phyloP scores from a whole-genome alignment of 2,329 filamentous ascomycete genomes.

The Knufia fluminis region DNA sequence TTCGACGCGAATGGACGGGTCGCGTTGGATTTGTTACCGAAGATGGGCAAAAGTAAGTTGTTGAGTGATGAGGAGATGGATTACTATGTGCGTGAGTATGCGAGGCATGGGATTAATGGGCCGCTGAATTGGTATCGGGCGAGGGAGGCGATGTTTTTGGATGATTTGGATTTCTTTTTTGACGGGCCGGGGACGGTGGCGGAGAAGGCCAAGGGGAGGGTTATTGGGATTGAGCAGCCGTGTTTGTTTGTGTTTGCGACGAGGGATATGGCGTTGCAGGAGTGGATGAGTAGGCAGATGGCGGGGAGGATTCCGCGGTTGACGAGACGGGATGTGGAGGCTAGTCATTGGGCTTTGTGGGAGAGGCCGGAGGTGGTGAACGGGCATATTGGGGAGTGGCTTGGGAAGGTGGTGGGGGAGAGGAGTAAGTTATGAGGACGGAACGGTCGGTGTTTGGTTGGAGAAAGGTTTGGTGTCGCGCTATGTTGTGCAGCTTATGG shows the following conservation, averaged over 20 bases:
- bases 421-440: conserved; percentile 20
- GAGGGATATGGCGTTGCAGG: conserved; percentile 62
- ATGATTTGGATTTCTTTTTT: conserved; percentile 48
- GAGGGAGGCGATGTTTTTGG: conserved; percentile 61
- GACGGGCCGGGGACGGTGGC: conserved; percentile 10
- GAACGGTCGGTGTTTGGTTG: background rate
- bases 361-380: conserved; percentile 66
- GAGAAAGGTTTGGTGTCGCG: background rate
- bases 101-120: conserved; percentile 63
- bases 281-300: conserved; percentile 64
- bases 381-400: conserved; percentile 55
- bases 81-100: conserved; percentile 65
- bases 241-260: conserved; percentile 66
- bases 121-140: conserved; percentile 86
- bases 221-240: conserved; percentile 14
- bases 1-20: conserved; percentile 57
- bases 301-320: conserved; percentile 47
- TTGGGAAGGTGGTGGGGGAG: conserved; percentile 44
- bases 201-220: background rate
- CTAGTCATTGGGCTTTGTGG: conserved; percentile 75
- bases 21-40: conserved; percentile 52
- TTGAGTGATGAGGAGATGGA: conserved; percentile 62
- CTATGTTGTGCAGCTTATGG: no score
- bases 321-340: conserved; percentile 56
- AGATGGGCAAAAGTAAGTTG: conserved; percentile 43